phyloP scores from a whole-genome alignment of 2,329 filamentous ascomycete species.

The Sporothrix euskadiensis region DNA sequence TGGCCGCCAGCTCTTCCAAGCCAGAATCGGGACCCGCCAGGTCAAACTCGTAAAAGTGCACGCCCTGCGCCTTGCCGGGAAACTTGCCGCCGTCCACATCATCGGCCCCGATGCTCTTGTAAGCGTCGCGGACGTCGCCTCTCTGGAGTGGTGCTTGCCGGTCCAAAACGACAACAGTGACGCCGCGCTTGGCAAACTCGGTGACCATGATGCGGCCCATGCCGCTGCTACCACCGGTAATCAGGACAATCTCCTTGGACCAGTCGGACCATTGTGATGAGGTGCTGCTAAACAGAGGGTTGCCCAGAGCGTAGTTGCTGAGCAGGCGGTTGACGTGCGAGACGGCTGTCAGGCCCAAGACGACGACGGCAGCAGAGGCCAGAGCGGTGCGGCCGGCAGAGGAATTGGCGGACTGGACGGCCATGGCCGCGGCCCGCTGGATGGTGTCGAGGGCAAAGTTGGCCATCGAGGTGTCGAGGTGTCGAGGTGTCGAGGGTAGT shows the following conservation, averaged over 20 bases:
- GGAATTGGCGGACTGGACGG: not conserved
- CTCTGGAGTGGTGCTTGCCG: conserved; percentile 54
- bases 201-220: conserved; percentile 68
- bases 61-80: conserved; percentile 45
- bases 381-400: not conserved
- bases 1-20: conserved; percentile 53
- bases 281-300: conserved; percentile 18
- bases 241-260: conserved; percentile 56
- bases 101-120: not conserved
- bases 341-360: not conserved
- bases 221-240: conserved; percentile 73
- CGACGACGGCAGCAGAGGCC: not conserved
- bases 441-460: not conserved
- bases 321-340: conserved; percentile 20
- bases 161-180: conserved; percentile 72
- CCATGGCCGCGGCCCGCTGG: not conserved
- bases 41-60: conserved; percentile 71
- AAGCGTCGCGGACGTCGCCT: not conserved
- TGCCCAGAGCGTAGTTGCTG: conserved; percentile 18
- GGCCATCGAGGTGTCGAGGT: not conserved
- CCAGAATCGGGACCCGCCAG: conserved; percentile 57
- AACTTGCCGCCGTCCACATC: not conserved
- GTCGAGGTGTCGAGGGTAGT: not conserved
- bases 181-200: conserved; percentile 62
- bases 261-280: conserved; percentile 11